Evolutionary conservation across 1,284 basidiomycete species (phyloP).

Genomic region (Fomitopsis pinicola): DNA sequence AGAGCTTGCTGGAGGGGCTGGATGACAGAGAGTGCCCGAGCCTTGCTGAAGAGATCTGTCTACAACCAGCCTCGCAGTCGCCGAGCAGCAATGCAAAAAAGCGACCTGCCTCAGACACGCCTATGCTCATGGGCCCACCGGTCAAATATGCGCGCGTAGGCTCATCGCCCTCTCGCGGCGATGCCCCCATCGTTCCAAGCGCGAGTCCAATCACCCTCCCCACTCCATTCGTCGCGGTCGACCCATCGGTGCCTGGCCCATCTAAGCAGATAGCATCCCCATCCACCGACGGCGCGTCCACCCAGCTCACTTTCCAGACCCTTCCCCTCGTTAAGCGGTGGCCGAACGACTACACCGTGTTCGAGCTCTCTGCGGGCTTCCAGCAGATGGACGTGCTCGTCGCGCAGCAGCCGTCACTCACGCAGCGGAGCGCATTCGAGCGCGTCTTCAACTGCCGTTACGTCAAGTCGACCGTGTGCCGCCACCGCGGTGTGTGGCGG

Average conservation of each 20-base stretch:
- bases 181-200: background rate
- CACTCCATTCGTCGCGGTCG: background rate
- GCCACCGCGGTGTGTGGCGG: constrained; percentile 60
- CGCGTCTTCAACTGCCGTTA: constrained; percentile 62
- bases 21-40: constrained; percentile 52
- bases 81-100: background rate
- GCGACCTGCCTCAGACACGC: background rate
- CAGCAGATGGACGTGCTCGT: constrained; percentile 49
- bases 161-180: background rate
- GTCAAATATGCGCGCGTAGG: background rate
- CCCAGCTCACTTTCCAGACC: constrained; percentile 35
- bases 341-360: constrained; percentile 68
- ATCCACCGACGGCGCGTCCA: background rate
- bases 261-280: background rate
- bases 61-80: constrained; percentile 29
- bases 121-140: background rate
- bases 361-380: constrained; percentile 55
- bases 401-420: constrained; percentile 35
- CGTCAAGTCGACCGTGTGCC: constrained; percentile 66
- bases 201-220: background rate
- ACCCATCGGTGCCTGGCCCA: background rate
- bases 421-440: constrained; percentile 59
- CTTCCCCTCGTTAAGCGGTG: constrained; percentile 60
- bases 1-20: constrained; percentile 51
- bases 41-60: constrained; percentile 47